phyloP scores from a whole-genome alignment of 345 rosid species.

The Dipteronia dyeriana region DNA sequence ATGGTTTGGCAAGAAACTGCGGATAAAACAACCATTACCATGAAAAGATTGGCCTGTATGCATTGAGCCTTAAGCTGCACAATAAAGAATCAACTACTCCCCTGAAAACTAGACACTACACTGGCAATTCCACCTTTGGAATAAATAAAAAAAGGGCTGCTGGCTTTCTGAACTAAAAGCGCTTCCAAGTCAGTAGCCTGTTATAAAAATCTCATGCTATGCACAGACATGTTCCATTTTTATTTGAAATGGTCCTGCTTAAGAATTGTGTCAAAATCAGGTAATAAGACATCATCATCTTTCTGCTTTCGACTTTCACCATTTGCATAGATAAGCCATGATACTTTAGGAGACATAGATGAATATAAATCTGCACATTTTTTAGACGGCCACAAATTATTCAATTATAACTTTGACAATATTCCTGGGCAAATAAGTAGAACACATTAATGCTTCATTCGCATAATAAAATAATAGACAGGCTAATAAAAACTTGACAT shows the following conservation, averaged over 20 bases:
- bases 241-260: slow-evolving; percentile 6
- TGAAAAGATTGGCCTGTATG: neutral
- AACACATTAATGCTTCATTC: no score
- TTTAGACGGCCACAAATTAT: neutral
- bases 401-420: neutral
- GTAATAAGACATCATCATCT: neutral
- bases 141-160: neutral
- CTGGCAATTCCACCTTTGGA: neutral
- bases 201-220: neutral
- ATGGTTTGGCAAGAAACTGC: neutral
- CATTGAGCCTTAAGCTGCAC: neutral
- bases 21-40: neutral
- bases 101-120: neutral
- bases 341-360: neutral
- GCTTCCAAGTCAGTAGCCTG: neutral
- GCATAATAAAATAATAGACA: no score
- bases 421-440: no score
- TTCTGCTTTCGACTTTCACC: neutral
- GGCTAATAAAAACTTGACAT: neutral
- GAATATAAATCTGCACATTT: neutral
- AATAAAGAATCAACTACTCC: neutral
- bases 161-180: neutral
- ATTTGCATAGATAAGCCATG: neutral
- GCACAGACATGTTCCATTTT: neutral
- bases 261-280: neutral